A percentile compares a stretch with the other conserved stretches of the same genome.
Conservation (phyloP, 257 asterid genomes). For the Solanum pinnatisectum region DNA sequence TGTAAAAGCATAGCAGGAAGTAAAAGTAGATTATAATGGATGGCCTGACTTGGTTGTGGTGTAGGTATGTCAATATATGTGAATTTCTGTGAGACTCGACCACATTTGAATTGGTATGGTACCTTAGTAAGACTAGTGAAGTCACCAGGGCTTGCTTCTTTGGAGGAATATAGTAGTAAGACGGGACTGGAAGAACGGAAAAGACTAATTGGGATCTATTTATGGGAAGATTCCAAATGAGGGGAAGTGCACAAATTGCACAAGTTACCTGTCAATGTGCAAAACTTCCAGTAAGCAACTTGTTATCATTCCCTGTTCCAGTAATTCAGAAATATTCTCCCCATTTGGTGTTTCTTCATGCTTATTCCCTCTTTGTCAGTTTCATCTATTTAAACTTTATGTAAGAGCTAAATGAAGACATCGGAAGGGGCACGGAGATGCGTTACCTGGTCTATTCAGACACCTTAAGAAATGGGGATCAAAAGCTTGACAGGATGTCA, state of each 20-base stretch:
- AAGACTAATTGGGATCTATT: not conserved
- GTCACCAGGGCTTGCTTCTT: not conserved
- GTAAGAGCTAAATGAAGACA: not conserved
- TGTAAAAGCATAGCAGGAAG: not conserved
- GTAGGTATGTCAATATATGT: not conserved
- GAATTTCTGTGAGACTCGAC: not conserved
- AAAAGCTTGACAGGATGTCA: not conserved
- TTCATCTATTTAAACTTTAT: not conserved
- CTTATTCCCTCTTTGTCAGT: not conserved
- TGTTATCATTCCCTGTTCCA: not conserved
- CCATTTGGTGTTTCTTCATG: not conserved
- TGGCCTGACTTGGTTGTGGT: not conserved
- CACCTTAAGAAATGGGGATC: not conserved
- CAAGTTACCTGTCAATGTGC: not conserved
- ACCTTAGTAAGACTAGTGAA: not conserved
- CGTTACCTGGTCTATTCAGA: not conserved
- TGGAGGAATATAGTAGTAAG: not conserved
- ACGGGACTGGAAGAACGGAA: not conserved
- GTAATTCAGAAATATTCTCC: not conserved
- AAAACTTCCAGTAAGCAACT: not conserved
- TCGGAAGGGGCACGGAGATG: not conserved
- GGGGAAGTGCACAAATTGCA: not conserved
- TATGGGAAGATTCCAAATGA: not conserved
- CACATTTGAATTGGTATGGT: not conserved
- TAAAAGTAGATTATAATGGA: not conserved